Evolutionary conservation across 2,329 filamentous ascomycete genomes (phyloP).

Genomic region (Xenosphaeropsis pyriputrescens): DNA sequence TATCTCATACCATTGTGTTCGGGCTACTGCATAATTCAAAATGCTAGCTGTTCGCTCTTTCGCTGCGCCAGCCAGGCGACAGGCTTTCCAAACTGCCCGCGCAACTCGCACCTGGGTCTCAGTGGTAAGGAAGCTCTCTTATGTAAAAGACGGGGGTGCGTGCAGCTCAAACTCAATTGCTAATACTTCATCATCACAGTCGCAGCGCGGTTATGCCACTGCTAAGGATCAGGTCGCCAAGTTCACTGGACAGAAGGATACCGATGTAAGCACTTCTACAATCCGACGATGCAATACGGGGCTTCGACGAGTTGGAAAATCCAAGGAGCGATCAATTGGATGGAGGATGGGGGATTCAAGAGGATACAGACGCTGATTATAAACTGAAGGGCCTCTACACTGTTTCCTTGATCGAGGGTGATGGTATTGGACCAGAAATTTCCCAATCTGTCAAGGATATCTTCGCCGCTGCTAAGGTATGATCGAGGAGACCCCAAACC

Average conservation of each 20-base stretch:
- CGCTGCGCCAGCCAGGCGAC: slow-evolving; percentile 58
- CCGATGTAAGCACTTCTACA: slow-evolving; percentile 48
- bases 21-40: slow-evolving; percentile 23
- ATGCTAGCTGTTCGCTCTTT: slow-evolving; percentile 79
- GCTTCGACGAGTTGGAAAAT: not conserved
- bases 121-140: not conserved
- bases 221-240: slow-evolving; percentile 65
- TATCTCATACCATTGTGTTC: too few species aligned
- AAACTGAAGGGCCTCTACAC: slow-evolving; percentile 70
- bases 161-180: too few species aligned
- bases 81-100: slow-evolving; percentile 51
- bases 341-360: slow-evolving; percentile 1
- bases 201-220: slow-evolving; percentile 49
- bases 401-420: slow-evolving; percentile 95
- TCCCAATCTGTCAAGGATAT: slow-evolving; percentile 97
- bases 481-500: slow-evolving; percentile 9
- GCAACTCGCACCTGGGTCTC: slow-evolving; percentile 39
- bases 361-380: not conserved
- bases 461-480: slow-evolving; percentile 84
- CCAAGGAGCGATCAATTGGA: slow-evolving; percentile 9
- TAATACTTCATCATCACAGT: slow-evolving; percentile 19
- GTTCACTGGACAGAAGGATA: slow-evolving; percentile 82
- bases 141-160: too few species aligned
- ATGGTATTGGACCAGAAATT: slow-evolving; percentile 97
- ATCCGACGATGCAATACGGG: slow-evolving; percentile 19